Conservation (phyloP, 1,284 basidiomycete species). For the Heterobasidion occidentale region DNA sequence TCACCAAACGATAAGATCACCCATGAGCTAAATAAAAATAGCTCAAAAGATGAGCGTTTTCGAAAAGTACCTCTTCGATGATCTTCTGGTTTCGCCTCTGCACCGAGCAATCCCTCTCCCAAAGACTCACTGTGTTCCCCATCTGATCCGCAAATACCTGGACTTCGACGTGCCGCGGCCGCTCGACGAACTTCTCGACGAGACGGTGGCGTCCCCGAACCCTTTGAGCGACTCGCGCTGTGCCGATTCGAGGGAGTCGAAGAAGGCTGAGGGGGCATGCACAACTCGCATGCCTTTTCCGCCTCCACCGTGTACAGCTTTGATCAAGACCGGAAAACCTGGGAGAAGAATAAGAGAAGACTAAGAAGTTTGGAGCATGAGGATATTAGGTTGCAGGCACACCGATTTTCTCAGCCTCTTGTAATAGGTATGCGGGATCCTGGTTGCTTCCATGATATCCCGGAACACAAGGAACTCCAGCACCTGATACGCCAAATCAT, state of each 20-base stretch:
- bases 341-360: neutral
- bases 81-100: slow-evolving; percentile 94
- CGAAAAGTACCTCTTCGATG: slow-evolving; percentile 65
- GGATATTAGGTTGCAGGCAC: slow-evolving; percentile 8
- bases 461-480: slow-evolving; percentile 90
- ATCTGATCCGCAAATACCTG: slow-evolving; percentile 81
- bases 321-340: slow-evolving; percentile 91
- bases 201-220: slow-evolving; percentile 85
- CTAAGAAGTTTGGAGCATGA: neutral
- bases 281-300: slow-evolving; percentile 97
- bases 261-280: slow-evolving; percentile 50
- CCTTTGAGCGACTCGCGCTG: slow-evolving; percentile 82
- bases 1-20: neutral
- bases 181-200: slow-evolving; percentile 81
- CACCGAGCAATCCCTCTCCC: slow-evolving; percentile 93
- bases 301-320: slow-evolving; percentile 94
- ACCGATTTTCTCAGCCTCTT: slow-evolving; percentile 73
- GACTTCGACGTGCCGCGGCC: slow-evolving; percentile 83
- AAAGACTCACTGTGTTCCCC: slow-evolving; percentile 79
- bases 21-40: neutral
- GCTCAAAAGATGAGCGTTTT: neutral
- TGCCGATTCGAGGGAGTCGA: slow-evolving; percentile 76
- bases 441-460: slow-evolving; percentile 83
- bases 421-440: slow-evolving; percentile 52
- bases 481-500: slow-evolving; percentile 34